These are phyloP conservation scores for Pholiota adiposa DNA, from an alignment of 1,284 basidiomycete genomes.

Conservation along the genomic window DNA sequence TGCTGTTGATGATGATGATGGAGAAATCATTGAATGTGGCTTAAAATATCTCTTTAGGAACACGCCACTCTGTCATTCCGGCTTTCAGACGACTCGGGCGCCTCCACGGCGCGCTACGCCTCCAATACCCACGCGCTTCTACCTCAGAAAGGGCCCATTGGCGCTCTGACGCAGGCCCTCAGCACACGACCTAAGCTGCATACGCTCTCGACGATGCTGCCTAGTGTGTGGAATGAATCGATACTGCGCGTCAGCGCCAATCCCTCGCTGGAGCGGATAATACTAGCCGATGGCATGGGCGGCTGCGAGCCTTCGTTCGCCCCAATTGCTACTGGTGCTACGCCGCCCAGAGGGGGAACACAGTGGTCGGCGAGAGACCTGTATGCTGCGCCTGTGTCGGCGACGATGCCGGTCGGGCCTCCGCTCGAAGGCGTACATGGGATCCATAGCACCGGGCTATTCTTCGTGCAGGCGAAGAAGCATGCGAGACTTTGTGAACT, in stretches of 20 bases:
- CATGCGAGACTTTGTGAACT: constrained; percentile 46
- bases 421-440: constrained; percentile 16
- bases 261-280: constrained; percentile 43
- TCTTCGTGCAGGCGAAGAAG: constrained; percentile 48
- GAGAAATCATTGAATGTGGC: background rate
- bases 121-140: background rate
- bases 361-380: constrained; percentile 17
- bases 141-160: constrained; percentile 30
- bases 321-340: background rate
- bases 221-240: constrained; percentile 51
- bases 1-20: too few species aligned
- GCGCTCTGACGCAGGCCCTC: constrained; percentile 40
- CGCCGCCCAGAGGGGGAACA: background rate
- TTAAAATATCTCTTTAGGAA: too few species aligned
- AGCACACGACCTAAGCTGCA: constrained; percentile 39
- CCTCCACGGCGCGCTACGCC: background rate
- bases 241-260: constrained; percentile 49
- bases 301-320: background rate
- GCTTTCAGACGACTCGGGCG: constrained; percentile 41
- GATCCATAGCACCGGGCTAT: constrained; percentile 45
- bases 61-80: constrained; percentile 51
- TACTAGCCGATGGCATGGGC: constrained; percentile 36
- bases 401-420: constrained; percentile 11
- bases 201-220: constrained; percentile 47
- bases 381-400: constrained; percentile 17